Percentiles rank a stretch among this genome's conserved stretches.
Evolutionary conservation across 805 yeast genomes (phyloP).

Genomic region (Cyberlindnera veronae): DNA sequence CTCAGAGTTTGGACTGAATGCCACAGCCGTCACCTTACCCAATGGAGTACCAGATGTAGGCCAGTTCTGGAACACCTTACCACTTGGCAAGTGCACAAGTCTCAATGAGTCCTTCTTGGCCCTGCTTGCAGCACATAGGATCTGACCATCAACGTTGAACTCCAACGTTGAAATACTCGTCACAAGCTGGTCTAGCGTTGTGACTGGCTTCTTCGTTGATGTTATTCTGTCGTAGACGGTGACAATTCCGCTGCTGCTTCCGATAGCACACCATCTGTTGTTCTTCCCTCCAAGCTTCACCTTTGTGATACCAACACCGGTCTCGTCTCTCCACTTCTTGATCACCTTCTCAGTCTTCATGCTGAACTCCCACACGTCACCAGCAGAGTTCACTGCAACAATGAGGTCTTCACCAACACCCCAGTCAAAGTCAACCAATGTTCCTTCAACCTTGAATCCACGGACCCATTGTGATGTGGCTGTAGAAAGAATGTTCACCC

Average conservation of each 20-base stretch:
- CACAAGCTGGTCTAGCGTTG: slow-evolving; percentile 71
- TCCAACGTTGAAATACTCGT: slow-evolving; percentile 71
- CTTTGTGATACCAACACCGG: slow-evolving; percentile 80
- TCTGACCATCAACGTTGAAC: slow-evolving; percentile 86
- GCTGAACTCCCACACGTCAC: slow-evolving; percentile 89
- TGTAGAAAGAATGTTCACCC: slow-evolving; percentile 80
- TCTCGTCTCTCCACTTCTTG: slow-evolving; percentile 78
- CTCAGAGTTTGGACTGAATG: slow-evolving; percentile 77
- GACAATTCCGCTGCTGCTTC: slow-evolving; percentile 85
- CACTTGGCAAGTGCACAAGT: slow-evolving; percentile 82
- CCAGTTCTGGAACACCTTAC: slow-evolving; percentile 90
- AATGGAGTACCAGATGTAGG: slow-evolving; percentile 96
- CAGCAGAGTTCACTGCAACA: slow-evolving; percentile 66
- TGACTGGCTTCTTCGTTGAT: slow-evolving; percentile 49
- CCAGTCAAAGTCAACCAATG: slow-evolving; percentile 78
- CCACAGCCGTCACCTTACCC: slow-evolving; percentile 83
- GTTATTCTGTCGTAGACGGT: slow-evolving; percentile 65
- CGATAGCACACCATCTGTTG: slow-evolving; percentile 84
- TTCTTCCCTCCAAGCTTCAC: slow-evolving; percentile 67
- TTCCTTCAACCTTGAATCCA: slow-evolving; percentile 88
- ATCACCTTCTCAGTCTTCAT: slow-evolving; percentile 46
- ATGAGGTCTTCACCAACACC: slow-evolving; percentile 41
- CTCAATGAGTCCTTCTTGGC: slow-evolving; percentile 83
- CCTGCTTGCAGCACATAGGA: slow-evolving; percentile 80
- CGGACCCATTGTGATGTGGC: slow-evolving; percentile 80